Evolutionary conservation across 805 yeast genomes (phyloP).

Genomic region (Brettanomyces bruxellensis): DNA sequence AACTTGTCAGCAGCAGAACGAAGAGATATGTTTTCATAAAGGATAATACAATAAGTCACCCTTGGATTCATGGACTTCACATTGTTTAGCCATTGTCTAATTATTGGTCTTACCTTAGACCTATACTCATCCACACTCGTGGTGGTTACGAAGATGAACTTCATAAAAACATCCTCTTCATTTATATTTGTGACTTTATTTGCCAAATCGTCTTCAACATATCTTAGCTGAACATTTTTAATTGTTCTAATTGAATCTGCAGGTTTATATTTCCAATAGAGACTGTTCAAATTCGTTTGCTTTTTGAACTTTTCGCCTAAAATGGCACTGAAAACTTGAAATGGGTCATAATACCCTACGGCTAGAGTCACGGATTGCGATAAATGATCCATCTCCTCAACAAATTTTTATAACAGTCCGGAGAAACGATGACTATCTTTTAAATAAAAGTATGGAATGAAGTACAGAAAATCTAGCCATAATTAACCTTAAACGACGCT

Average conservation of each 20-base stretch:
- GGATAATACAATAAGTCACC: constrained; percentile 45
- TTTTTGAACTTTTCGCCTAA: constrained; percentile 34
- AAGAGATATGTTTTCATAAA: constrained; percentile 28
- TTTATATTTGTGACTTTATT: constrained; percentile 1
- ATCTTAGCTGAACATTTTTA: constrained; percentile 42
- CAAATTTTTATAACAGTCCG: no score
- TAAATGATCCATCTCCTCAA: no score
- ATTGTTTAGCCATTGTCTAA: constrained; percentile 67
- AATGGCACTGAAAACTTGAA: constrained; percentile 38
- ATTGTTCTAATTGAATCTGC: constrained; percentile 55
- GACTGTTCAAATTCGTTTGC: constrained; percentile 48
- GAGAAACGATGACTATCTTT: no score
- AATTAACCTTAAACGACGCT: no score
- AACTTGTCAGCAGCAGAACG: constrained; percentile 18
- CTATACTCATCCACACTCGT: constrained; percentile 68
- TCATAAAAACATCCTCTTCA: constrained; percentile 30
- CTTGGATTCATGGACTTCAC: constrained; percentile 39
- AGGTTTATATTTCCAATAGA: constrained; percentile 56
- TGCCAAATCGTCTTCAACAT: constrained; percentile 45
- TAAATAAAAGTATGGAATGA: no score
- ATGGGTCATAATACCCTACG: constrained; percentile 72
- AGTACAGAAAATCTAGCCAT: no score
- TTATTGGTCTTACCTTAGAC: constrained; percentile 69
- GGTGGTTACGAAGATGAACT: constrained; percentile 60
- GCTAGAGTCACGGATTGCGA: constrained; percentile 6